These are phyloP conservation scores for Schoenoplectus tabernaemontani DNA, from an alignment of 202 grass and related monocot species.

Conservation along the genomic window DNA sequence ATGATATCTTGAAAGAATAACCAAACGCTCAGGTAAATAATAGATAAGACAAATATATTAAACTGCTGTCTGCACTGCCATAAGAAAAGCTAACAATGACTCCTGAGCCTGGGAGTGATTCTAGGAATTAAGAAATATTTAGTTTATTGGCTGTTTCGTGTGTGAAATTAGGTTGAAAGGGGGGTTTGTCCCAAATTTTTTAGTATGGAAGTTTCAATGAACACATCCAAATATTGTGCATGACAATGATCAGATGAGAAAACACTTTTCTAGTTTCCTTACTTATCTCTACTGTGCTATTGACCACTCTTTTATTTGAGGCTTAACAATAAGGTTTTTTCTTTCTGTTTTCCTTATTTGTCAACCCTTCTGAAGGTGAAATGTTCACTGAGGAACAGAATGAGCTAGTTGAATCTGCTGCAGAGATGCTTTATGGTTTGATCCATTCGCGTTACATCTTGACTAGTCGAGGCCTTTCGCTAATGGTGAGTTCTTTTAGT, in stretches of 20 bases:
- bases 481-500: conserved; percentile 37
- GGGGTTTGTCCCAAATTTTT: neutral
- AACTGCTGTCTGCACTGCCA: neutral
- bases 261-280: neutral
- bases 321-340: neutral
- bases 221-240: neutral
- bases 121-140: neutral
- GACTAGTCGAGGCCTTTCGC: conserved; percentile 63
- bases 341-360: conserved; percentile 21
- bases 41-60: neutral
- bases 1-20: neutral
- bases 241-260: neutral
- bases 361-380: conserved; percentile 40
- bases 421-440: conserved; percentile 81
- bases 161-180: neutral
- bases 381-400: conserved; percentile 81
- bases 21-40: neutral
- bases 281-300: neutral
- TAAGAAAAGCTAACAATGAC: neutral
- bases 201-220: neutral
- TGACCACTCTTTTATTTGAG: neutral
- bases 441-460: conserved; percentile 78
- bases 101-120: neutral
- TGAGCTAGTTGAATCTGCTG: conserved; percentile 81
- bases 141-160: neutral